phyloP scores from a whole-genome alignment of 2,329 filamentous ascomycete species.

The Colletotrichum spinosum region DNA sequence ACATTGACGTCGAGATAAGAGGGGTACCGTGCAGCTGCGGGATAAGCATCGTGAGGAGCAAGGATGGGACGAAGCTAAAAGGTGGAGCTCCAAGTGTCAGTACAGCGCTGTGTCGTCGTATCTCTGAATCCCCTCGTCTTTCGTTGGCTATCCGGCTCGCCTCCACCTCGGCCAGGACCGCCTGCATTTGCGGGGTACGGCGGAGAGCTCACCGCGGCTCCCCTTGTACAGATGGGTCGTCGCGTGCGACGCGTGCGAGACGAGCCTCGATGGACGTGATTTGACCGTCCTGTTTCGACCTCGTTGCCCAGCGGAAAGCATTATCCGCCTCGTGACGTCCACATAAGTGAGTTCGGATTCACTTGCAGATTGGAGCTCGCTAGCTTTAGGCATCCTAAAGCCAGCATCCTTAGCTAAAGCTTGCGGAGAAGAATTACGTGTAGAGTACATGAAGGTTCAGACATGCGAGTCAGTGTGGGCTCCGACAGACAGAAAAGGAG shows the following conservation, averaged over 20 bases:
- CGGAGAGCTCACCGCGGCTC: conserved; percentile 23
- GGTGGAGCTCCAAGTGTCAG: conserved; percentile 31
- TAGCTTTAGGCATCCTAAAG: too few species aligned
- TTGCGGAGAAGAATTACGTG: too few species aligned
- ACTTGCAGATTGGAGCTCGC: too few species aligned
- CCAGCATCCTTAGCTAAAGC: too few species aligned
- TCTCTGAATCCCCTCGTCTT: conserved; percentile 23
- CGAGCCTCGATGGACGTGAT: not conserved
- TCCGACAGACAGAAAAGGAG: too few species aligned
- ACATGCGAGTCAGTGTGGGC: too few species aligned
- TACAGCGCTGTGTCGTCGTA: conserved; percentile 11
- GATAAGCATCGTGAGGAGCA: conserved; percentile 11
- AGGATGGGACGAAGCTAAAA: conserved; percentile 29
- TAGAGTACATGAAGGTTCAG: too few species aligned
- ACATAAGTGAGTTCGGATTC: too few species aligned
- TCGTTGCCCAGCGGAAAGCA: too few species aligned
- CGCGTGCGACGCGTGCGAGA: not conserved
- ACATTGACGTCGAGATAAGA: conserved; percentile 16
- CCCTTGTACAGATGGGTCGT: conserved; percentile 3
- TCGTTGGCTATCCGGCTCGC: conserved; percentile 12
- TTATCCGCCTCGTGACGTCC: too few species aligned
- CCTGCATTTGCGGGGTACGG: conserved; percentile 25
- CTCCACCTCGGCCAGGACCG: conserved; percentile 21
- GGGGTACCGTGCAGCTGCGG: conserved; percentile 13
- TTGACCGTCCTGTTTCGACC: too few species aligned